A percentile compares a stretch with the other conserved stretches of the same genome.
Evolutionary conservation across 23 red algal species (phyloP).

Genomic region (Agarophyton chilense): DNA sequence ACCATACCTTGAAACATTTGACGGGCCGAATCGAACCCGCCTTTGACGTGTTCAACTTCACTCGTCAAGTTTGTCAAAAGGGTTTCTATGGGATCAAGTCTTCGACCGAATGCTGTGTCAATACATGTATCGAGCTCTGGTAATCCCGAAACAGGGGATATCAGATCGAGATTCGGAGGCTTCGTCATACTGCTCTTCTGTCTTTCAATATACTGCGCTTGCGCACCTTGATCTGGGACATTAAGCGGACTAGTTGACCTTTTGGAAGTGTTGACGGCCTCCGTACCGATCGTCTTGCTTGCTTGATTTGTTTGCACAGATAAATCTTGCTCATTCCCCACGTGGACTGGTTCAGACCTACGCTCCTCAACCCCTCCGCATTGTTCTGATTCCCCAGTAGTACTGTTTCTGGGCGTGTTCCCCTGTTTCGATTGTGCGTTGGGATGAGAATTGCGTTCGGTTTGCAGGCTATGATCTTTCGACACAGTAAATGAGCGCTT

Average conservation of each 20-base stretch:
- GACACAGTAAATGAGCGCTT: neutral
- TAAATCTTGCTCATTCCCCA: neutral
- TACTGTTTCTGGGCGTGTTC: neutral
- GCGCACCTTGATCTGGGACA: neutral
- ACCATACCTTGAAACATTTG: neutral
- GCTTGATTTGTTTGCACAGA: neutral
- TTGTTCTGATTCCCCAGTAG: neutral
- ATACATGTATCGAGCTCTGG: neutral
- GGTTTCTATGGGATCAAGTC: neutral
- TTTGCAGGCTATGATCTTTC: neutral
- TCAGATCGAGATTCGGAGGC: neutral
- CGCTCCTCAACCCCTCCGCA: neutral
- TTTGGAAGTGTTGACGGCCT: neutral
- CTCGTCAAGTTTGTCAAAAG: neutral
- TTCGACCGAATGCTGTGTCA: neutral
- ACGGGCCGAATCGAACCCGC: conserved; percentile 5
- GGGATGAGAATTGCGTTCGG: neutral
- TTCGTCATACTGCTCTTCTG: neutral
- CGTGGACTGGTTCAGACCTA: neutral
- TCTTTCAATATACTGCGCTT: neutral
- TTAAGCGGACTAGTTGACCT: neutral
- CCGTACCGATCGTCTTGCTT: neutral
- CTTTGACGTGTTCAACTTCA: neutral
- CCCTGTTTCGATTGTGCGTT: neutral
- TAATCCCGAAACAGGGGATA: neutral